Conservation (phyloP, 2,329 filamentous ascomycete species). For the Aspergillus sp. region DNA sequence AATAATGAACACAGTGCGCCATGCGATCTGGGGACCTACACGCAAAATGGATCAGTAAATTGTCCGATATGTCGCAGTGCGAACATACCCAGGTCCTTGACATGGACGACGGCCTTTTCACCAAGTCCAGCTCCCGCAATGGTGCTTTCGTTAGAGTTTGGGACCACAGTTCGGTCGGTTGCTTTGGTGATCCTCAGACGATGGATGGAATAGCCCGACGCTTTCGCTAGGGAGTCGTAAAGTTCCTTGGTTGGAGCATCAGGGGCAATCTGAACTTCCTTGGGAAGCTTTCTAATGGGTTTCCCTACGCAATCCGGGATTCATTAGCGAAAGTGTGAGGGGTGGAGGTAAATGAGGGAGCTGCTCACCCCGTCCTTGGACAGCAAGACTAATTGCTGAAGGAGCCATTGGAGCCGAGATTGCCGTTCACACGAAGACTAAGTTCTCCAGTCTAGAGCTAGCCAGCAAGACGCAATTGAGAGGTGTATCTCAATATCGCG, state of each 20-base stretch:
- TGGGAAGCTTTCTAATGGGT: slow-evolving; percentile 64
- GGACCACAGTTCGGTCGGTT: slow-evolving; percentile 62
- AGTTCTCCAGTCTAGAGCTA: not conserved
- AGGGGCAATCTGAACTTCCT: slow-evolving; percentile 57
- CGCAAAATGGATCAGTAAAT: not conserved
- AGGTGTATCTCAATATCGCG: not conserved
- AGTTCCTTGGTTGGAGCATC: slow-evolving; percentile 59
- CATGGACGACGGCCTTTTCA: slow-evolving; percentile 69
- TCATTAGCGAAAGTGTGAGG: not conserved
- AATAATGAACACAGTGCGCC: slow-evolving; percentile 92
- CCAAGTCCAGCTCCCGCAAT: slow-evolving; percentile 61
- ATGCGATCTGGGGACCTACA: slow-evolving; percentile 82
- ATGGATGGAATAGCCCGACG: slow-evolving; percentile 60
- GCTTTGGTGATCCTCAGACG: slow-evolving; percentile 68
- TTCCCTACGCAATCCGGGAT: slow-evolving; percentile 53
- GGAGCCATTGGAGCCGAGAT: slow-evolving; percentile 37
- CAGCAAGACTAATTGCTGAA: slow-evolving; percentile 42
- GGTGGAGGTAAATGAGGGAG: slow-evolving; percentile 1
- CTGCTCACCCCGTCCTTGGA: slow-evolving; percentile 49
- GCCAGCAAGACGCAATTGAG: not conserved
- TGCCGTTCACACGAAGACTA: not conserved
- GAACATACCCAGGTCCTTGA: slow-evolving; percentile 86
- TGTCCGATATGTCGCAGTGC: not conserved
- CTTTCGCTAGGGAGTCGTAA: slow-evolving; percentile 60
- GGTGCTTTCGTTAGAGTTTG: slow-evolving; percentile 57